A percentile compares a stretch with the other conserved stretches of the same genome.
These are phyloP conservation scores for Epithemia pelagica DNA, from an alignment of 108 stramenopile genomes.

Conservation along the genomic window DNA sequence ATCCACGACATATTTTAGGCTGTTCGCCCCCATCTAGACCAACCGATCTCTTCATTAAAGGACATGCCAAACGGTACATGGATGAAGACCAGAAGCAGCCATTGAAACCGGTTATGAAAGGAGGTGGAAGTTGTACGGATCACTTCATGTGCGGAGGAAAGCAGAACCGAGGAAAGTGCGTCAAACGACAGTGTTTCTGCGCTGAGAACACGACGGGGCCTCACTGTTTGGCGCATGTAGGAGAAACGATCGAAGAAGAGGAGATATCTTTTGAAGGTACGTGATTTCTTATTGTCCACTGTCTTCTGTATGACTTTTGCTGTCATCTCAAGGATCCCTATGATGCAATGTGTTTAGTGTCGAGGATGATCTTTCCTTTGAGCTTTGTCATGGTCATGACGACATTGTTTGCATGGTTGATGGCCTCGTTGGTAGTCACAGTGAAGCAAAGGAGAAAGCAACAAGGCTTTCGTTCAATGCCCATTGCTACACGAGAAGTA, in stretches of 20 bases:
- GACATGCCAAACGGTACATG: conserved; percentile 76
- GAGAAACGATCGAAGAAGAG: not conserved
- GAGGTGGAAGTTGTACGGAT: conserved; percentile 50
- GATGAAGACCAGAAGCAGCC: conserved; percentile 54
- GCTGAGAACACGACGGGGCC: conserved; percentile 56
- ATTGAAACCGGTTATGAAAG: conserved; percentile 43
- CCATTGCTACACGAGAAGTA: not conserved
- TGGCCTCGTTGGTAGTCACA: not conserved
- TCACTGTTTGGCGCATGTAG: conserved; percentile 59
- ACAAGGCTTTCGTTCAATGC: not conserved
- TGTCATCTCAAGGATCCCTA: too few species aligned
- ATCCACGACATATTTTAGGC: conserved; percentile 63
- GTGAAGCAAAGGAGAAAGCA: not conserved
- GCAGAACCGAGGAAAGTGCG: conserved; percentile 35
- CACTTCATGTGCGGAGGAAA: conserved; percentile 52
- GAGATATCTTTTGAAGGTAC: not conserved
- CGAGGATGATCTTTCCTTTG: conserved; percentile 6
- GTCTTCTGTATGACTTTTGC: too few species aligned
- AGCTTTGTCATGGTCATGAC: conserved; percentile 18
- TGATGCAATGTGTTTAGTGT: too few species aligned
- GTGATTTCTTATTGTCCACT: too few species aligned
- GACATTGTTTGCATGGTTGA: conserved; percentile 4
- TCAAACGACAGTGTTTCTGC: conserved; percentile 46
- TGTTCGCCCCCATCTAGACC: conserved; percentile 79
- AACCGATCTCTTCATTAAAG: conserved; percentile 77